phyloP scores from a whole-genome alignment of 2,329 filamentous ascomycete genomes.

The Phialophora expanda region DNA sequence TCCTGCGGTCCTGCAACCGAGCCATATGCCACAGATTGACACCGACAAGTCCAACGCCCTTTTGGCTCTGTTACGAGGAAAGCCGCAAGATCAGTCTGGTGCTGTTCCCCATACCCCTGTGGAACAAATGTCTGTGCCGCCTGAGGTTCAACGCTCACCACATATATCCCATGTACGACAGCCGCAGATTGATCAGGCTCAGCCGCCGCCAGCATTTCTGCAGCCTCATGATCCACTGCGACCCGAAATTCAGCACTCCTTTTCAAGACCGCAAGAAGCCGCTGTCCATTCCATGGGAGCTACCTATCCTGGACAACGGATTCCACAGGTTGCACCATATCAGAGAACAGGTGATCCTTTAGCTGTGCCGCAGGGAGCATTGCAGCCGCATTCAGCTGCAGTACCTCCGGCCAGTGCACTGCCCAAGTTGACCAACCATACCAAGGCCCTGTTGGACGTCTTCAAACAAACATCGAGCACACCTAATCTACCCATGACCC shows the following conservation, averaged over 20 bases:
- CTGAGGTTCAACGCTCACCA: slow-evolving; percentile 62
- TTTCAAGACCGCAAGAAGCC: slow-evolving; percentile 38
- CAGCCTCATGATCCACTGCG: slow-evolving; percentile 27
- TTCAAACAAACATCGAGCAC: slow-evolving; percentile 53
- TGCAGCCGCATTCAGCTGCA: slow-evolving; percentile 48
- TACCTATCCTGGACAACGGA: slow-evolving; percentile 33
- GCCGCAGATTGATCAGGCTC: slow-evolving; percentile 29
- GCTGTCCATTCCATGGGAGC: slow-evolving; percentile 37
- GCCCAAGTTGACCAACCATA: slow-evolving; percentile 63
- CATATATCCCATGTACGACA: slow-evolving; percentile 37
- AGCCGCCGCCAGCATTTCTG: slow-evolving; percentile 22
- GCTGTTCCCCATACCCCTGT: slow-evolving; percentile 57
- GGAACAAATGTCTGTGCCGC: slow-evolving; percentile 59
- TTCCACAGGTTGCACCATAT: slow-evolving; percentile 50
- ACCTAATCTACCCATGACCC: slow-evolving; percentile 27
- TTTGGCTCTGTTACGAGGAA: slow-evolving; percentile 60
- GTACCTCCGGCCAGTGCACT: slow-evolving; percentile 63
- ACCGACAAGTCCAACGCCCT: slow-evolving; percentile 58
- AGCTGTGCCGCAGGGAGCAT: slow-evolving; percentile 48
- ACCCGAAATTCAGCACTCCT: slow-evolving; percentile 38
- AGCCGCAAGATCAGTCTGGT: slow-evolving; percentile 42
- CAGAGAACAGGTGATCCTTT: slow-evolving; percentile 54
- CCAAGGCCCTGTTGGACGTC: slow-evolving; percentile 62
- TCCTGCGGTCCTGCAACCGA: slow-evolving; percentile 27
- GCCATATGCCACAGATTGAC: slow-evolving; percentile 42